These are phyloP conservation scores for Chaetothyriales sp. DNA, from an alignment of 2,329 filamentous ascomycete genomes.

Conservation along the genomic window DNA sequence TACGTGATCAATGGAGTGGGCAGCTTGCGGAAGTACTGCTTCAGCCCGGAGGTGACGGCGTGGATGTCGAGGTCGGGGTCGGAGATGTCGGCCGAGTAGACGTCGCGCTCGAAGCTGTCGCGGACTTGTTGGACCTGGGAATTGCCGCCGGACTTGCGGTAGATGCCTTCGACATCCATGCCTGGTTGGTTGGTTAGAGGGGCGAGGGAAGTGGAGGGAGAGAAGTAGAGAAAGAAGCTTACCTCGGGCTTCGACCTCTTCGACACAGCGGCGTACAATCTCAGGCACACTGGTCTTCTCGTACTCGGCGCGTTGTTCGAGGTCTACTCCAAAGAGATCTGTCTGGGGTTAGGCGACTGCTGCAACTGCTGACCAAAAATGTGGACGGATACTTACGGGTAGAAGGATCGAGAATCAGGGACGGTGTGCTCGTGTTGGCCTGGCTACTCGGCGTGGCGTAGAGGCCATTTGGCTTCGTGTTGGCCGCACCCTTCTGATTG, in stretches of 20 bases:
- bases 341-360: slow-evolving; percentile 6
- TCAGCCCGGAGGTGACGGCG: slow-evolving; percentile 84
- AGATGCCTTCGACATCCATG: slow-evolving; percentile 95
- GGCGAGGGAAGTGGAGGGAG: neutral
- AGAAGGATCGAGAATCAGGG: slow-evolving; percentile 24
- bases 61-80: slow-evolving; percentile 91
- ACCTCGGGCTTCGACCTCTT: slow-evolving; percentile 87
- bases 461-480: slow-evolving; percentile 17
- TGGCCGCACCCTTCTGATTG: slow-evolving; percentile 28
- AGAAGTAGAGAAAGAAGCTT: slow-evolving; percentile 11
- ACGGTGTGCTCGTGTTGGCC: slow-evolving; percentile 30
- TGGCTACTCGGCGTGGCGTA: slow-evolving; percentile 27
- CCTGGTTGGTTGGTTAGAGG: slow-evolving; percentile 23
- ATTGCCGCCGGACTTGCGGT: slow-evolving; percentile 89
- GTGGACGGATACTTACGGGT: slow-evolving; percentile 23
- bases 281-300: slow-evolving; percentile 80
- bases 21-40: slow-evolving; percentile 93
- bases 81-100: slow-evolving; percentile 59
- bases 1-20: slow-evolving; percentile 81
- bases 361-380: neutral
- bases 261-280: slow-evolving; percentile 84
- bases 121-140: slow-evolving; percentile 82
- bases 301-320: slow-evolving; percentile 69
- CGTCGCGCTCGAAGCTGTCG: slow-evolving; percentile 69
- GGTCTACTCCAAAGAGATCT: slow-evolving; percentile 75